These are phyloP conservation scores for Perkinsus olseni DNA, from an alignment of 169 alveolate species.

Conservation along the genomic window DNA sequence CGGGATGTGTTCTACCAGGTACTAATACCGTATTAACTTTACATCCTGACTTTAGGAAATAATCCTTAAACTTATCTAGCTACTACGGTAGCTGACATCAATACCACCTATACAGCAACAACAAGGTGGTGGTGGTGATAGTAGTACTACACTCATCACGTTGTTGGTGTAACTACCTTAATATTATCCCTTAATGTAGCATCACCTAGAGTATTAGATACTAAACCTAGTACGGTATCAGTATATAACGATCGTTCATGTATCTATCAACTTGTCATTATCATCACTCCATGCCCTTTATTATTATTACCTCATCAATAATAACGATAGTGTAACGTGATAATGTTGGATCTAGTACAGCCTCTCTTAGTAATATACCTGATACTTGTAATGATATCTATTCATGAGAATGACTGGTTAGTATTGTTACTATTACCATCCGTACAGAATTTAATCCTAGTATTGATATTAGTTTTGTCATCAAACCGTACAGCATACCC, in stretches of 20 bases:
- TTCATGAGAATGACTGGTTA: conserved; percentile 6
- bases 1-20: neutral
- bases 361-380: neutral
- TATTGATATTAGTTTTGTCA: conserved; percentile 5
- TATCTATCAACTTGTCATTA: neutral
- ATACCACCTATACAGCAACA: neutral
- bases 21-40: neutral
- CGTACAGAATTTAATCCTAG: conserved; percentile 30
- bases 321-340: neutral
- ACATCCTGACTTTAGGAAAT: neutral
- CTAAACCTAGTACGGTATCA: neutral
- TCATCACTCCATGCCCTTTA: too few relatives aligned
- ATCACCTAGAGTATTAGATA: neutral
- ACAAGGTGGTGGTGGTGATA: neutral
- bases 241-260: neutral
- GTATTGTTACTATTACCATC: conserved; percentile 28
- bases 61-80: neutral
- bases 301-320: neutral
- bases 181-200: neutral
- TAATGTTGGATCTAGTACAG: neutral
- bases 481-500: conserved; percentile 29
- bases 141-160: neutral
- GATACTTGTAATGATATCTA: too few relatives aligned
- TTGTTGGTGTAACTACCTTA: too few relatives aligned
- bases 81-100: neutral